phyloP scores from a whole-genome alignment of 805 yeast genomes.

The Debaryomyces maramus region DNA sequence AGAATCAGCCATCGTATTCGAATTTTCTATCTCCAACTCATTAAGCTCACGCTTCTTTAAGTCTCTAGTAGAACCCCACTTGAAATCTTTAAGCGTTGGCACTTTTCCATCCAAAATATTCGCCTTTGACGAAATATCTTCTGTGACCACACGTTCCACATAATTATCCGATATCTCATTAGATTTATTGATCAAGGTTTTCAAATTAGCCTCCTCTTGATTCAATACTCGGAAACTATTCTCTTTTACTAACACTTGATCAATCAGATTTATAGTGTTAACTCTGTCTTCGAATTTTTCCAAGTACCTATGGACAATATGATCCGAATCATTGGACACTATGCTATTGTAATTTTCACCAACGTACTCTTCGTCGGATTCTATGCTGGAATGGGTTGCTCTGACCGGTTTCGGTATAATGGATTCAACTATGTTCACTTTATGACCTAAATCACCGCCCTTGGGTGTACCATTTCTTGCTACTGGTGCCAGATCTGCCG shows the following conservation, averaged over 20 bases:
- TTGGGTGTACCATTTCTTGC: background rate
- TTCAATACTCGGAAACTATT: conserved; percentile 18
- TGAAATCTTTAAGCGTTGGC: conserved; percentile 25
- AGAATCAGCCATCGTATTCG: background rate
- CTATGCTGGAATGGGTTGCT: background rate
- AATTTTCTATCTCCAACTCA: conserved; percentile 10
- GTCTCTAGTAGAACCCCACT: conserved; percentile 30
- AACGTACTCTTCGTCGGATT: conserved; percentile 8
- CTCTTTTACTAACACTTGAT: conserved; percentile 9
- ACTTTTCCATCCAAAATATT: conserved; percentile 23
- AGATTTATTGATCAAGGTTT: conserved; percentile 17
- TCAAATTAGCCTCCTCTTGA: conserved; percentile 16
- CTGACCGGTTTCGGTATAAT: conserved; percentile 5
- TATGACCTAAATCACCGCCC: conserved; percentile 1
- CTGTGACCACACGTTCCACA: conserved; percentile 37
- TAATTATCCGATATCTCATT: conserved; percentile 29
- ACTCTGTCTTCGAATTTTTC: conserved; percentile 13
- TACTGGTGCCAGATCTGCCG: background rate
- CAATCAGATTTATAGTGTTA: conserved; percentile 11
- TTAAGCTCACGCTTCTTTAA: conserved; percentile 14
- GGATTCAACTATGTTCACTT: conserved; percentile 3
- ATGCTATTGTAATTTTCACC: background rate
- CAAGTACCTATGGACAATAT: conserved; percentile 5
- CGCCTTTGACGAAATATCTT: conserved; percentile 29
- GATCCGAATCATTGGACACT: conserved; percentile 3